Base-by-base conservation (phyloP, 331 rosid species). In the Spiraea crenata region DNA sequence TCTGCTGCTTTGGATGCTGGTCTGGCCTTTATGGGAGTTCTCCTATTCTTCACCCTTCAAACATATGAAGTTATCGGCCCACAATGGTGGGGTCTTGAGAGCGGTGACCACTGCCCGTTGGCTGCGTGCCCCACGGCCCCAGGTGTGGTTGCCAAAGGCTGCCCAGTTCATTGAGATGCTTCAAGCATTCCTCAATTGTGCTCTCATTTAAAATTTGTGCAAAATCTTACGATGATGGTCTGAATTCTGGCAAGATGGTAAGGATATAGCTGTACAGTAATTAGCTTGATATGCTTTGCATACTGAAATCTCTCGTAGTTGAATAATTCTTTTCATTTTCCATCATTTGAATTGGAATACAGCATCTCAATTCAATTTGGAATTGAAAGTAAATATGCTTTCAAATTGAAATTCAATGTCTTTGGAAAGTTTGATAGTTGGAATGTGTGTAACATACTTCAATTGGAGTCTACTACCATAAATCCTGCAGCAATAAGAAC, bases 1-100 rank as follows among this genome's bases (percentile, higher is more conserved):
- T 87, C 96, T 3, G 95, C 92, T 35, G 88, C 79, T 31, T 66
- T 92, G 52, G 92, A 92, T 66, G 89, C 95, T 15, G 92, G 96
- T 1, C 74, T 87, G 67, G 96, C 98, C 68, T 87, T 92, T 47
- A 79, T 62, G 78, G 93, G 70, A 4, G 71, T 89, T 19, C 8
- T 83, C 11, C 57, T 85, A 47, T 92, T 72, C 70, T 87, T 92
- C 46, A 0, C 88, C 5, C 89, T 92, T 55, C 96, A 89, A 77
- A 4, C 62, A 1, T 61, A 64, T 31, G 61, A 74, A 40, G 70
- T 84, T 9, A 25, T 38, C 0, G 97, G 97, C 9, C 89, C 57
- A 7, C 17, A 4, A 13, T 70, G 65, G 60, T 67, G 72, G 72
- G 72, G 72, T n/a, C 72, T 67, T 5, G 49, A 5, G 9, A 52